Percentiles rank a stretch among this genome's conserved stretches.
These are phyloP conservation scores for Malus fusca DNA, from an alignment of 306 rosid species.

Conservation along the genomic window DNA sequence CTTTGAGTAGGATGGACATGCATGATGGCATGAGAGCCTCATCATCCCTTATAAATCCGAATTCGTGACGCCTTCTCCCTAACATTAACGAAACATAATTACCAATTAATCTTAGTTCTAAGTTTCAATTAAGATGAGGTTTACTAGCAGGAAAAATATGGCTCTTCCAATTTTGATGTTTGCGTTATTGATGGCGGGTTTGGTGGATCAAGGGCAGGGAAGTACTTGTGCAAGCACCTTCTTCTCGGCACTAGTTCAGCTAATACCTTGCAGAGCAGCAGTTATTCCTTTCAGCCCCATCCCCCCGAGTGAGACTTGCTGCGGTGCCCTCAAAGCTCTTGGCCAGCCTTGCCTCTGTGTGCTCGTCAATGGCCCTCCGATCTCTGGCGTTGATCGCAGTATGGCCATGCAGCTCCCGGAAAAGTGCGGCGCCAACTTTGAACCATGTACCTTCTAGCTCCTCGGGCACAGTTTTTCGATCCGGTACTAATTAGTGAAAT, in stretches of 20 bases:
- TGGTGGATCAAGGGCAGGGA: constrained; percentile 34
- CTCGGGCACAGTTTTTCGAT: neutral
- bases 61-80: neutral
- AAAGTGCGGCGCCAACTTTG: constrained; percentile 63
- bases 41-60: constrained; percentile 26
- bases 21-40: constrained; percentile 19
- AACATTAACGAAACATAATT: neutral
- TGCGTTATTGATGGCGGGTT: constrained; percentile 19
- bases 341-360: constrained; percentile 85
- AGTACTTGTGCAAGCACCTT: constrained; percentile 57
- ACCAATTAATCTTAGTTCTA: neutral
- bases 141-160: constrained; percentile 1
- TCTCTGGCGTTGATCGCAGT: constrained; percentile 74
- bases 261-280: constrained; percentile 79
- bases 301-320: constrained; percentile 64
- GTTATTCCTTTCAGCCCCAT: constrained; percentile 69
- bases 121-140: constrained; percentile 27
- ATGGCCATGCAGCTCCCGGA: constrained; percentile 75
- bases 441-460: constrained; percentile 49
- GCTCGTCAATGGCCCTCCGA: constrained; percentile 66
- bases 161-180: constrained; percentile 19
- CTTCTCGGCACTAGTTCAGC: constrained; percentile 68
- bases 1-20: constrained; percentile 35
- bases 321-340: constrained; percentile 56
- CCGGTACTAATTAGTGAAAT: neutral